Conservation (phyloP, 2,329 filamentous ascomycete genomes). For the Arachnopeziza araneosa region DNA sequence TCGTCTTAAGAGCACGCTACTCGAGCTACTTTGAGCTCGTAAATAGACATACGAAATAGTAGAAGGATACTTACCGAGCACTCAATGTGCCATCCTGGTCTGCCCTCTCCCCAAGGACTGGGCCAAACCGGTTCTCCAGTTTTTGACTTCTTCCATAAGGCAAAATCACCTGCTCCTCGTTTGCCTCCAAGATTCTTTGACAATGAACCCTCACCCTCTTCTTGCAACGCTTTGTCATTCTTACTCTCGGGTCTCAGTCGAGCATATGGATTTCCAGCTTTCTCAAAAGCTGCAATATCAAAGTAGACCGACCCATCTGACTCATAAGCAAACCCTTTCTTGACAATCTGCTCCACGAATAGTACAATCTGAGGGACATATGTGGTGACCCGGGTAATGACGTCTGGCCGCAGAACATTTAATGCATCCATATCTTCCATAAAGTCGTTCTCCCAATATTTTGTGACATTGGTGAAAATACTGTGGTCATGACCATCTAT, state of each 20-base stretch:
- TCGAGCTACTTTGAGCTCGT: too few relatives aligned
- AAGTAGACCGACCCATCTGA: conserved; percentile 88
- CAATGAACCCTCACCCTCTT: conserved; percentile 85
- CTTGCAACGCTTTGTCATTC: conserved; percentile 75
- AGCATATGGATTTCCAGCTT: conserved; percentile 78
- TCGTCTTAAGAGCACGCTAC: too few relatives aligned
- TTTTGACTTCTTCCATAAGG: conserved; percentile 89
- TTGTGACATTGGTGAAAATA: conserved; percentile 82
- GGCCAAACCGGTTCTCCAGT: conserved; percentile 87
- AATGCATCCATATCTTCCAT: conserved; percentile 80
- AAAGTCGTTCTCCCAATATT: conserved; percentile 82
- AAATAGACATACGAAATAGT: too few relatives aligned
- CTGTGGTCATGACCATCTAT: conserved; percentile 57
- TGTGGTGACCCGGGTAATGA: conserved; percentile 85
- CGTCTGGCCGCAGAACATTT: conserved; percentile 78
- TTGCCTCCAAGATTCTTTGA: conserved; percentile 60
- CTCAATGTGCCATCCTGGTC: conserved; percentile 96
- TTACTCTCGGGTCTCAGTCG: conserved; percentile 79
- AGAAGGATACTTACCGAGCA: too few relatives aligned
- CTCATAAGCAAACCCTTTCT: conserved; percentile 82
- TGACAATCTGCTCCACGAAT: conserved; percentile 61
- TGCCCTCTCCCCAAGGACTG: conserved; percentile 79
- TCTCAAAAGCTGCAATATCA: conserved; percentile 81
- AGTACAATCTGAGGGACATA: conserved; percentile 81
- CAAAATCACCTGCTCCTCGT: conserved; percentile 76